phyloP scores from a whole-genome alignment of 2,329 filamentous ascomycete species.

The Diaporthe caulivora region DNA sequence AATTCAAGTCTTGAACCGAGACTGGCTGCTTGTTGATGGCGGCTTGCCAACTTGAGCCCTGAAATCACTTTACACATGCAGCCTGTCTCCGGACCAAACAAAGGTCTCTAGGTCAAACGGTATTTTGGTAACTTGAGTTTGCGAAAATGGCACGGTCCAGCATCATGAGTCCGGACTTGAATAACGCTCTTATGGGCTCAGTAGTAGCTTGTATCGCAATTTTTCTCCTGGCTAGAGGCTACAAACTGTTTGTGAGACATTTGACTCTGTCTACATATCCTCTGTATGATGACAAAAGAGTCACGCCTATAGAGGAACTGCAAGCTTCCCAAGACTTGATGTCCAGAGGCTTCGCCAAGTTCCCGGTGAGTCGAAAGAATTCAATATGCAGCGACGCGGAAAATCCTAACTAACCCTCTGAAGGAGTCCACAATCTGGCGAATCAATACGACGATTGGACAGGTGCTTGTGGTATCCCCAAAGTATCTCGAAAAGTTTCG shows the following conservation, averaged over 20 bases:
- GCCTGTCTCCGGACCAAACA: too few relatives aligned
- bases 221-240: not conserved
- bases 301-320: not conserved
- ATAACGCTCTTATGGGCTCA: too few relatives aligned
- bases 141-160: too few relatives aligned
- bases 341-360: not conserved
- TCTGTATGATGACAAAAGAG: not conserved
- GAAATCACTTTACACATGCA: too few relatives aligned
- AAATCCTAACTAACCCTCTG: not conserved
- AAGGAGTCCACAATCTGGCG: not conserved
- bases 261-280: not conserved
- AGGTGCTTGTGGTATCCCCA: not conserved
- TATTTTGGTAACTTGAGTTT: too few relatives aligned
- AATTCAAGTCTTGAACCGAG: too few relatives aligned
- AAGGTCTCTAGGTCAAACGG: too few relatives aligned
- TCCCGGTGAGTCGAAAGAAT: not conserved
- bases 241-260: not conserved
- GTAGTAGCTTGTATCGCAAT: not conserved
- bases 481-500: not conserved
- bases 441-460: slow-evolving; percentile 3
- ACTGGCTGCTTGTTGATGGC: too few relatives aligned
- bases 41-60: too few relatives aligned
- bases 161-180: too few relatives aligned
- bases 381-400: not conserved
- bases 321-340: not conserved